Evolutionary conservation across 805 yeast species (phyloP).

Genomic region (Myxozyma melibiosi): DNA sequence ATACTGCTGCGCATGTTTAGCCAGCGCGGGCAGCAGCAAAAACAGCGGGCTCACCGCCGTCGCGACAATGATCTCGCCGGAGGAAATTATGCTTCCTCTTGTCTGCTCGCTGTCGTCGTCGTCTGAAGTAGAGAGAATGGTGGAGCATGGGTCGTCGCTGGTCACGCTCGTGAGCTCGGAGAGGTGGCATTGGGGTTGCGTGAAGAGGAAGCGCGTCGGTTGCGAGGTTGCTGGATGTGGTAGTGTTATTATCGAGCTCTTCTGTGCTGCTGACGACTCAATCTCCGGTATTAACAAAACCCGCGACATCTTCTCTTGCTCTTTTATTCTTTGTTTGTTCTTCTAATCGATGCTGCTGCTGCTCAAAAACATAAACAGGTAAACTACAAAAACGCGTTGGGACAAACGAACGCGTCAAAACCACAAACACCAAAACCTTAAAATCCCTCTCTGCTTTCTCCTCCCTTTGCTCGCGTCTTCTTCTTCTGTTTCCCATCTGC

Average conservation of each 20-base stretch:
- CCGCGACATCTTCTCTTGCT: conserved; percentile 8
- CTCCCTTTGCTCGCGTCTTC: no score
- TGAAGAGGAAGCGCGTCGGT: conserved; percentile 16
- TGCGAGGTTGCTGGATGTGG: conserved; percentile 28
- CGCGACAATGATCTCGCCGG: conserved; percentile 15
- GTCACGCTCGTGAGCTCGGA: conserved; percentile 6
- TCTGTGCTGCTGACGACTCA: background rate
- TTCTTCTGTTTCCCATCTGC: no score
- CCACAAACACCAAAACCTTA: no score
- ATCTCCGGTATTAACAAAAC: conserved; percentile 3
- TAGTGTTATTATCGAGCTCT: conserved; percentile 7
- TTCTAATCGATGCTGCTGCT: no score
- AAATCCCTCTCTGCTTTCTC: no score
- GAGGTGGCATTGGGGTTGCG: background rate
- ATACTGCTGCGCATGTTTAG: conserved; percentile 6
- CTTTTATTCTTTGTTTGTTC: no score
- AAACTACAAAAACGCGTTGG: no score
- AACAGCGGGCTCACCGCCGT: conserved; percentile 25
- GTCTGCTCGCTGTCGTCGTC: background rate
- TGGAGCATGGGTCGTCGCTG: conserved; percentile 2
- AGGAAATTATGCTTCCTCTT: conserved; percentile 16
- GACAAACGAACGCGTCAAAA: no score
- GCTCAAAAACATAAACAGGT: no score
- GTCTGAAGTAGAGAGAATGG: background rate
- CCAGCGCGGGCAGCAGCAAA: conserved; percentile 18